A percentile compares a stretch with the other conserved stretches of the same genome.
These are phyloP conservation scores for Micromonas commoda DNA, from an alignment of 139 green algal species.

Conservation along the genomic window DNA sequence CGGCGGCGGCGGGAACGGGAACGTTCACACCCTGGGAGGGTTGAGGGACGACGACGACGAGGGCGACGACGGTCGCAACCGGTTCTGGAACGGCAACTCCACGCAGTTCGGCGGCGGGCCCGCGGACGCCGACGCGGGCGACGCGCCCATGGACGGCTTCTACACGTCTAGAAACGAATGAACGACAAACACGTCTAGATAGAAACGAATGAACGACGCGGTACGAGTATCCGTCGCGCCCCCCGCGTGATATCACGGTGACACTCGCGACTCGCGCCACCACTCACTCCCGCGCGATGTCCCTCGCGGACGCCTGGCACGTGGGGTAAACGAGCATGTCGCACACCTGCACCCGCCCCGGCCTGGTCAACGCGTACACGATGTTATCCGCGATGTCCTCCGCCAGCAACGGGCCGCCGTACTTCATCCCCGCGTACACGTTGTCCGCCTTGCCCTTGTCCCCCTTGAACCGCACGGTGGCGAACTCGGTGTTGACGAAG, in stretches of 20 bases:
- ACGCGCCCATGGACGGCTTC: too few species aligned
- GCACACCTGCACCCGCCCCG: slow-evolving; percentile 31
- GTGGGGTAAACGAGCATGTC: background rate
- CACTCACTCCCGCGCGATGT: background rate
- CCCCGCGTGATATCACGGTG: background rate
- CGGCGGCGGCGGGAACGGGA: background rate
- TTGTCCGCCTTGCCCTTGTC: slow-evolving; percentile 49
- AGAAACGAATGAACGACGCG: background rate
- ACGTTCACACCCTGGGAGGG: background rate
- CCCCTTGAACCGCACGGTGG: slow-evolving; percentile 58
- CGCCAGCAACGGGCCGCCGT: slow-evolving; percentile 44
- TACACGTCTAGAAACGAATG: too few species aligned
- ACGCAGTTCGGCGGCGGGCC: background rate
- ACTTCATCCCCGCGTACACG: slow-evolving; percentile 64
- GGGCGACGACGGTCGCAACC: slow-evolving; percentile 1
- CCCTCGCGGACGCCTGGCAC: background rate
- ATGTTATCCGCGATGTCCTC: slow-evolving; percentile 79
- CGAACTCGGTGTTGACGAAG: slow-evolving; percentile 76
- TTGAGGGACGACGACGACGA: background rate
- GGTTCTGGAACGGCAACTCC: slow-evolving; percentile 15
- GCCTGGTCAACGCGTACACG: slow-evolving; percentile 52
- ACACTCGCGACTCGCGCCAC: background rate
- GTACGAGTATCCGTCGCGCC: background rate
- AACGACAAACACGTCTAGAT: too few species aligned
- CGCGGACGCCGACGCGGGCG: background rate